phyloP scores from a whole-genome alignment of 1,139 yeast genomes.

The Yamadazyma kanchanaburiensis region DNA sequence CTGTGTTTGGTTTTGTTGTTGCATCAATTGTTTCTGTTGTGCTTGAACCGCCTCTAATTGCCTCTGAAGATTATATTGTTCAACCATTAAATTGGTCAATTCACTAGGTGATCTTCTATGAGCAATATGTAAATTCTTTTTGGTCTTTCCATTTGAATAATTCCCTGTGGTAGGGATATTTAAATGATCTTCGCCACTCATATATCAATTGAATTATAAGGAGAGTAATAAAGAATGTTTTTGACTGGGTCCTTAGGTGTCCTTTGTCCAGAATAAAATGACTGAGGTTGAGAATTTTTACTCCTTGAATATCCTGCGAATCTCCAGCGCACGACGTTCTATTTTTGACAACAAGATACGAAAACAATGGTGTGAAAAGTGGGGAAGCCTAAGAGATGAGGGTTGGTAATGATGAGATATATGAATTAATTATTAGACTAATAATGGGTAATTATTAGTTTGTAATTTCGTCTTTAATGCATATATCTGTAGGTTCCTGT shows the following conservation, averaged over 20 bases:
- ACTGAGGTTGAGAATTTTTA: slow-evolving; percentile 8
- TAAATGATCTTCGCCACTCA: slow-evolving; percentile 7
- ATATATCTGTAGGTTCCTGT: too few relatives aligned
- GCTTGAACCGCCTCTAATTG: slow-evolving; percentile 89
- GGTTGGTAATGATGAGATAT: too few relatives aligned
- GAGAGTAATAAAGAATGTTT: too few relatives aligned
- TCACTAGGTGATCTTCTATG: slow-evolving; percentile 94
- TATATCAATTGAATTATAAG: too few relatives aligned
- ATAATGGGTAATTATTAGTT: too few relatives aligned
- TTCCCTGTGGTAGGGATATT: slow-evolving; percentile 8
- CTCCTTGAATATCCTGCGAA: slow-evolving; percentile 2
- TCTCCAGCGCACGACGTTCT: slow-evolving; percentile 2
- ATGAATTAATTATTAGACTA: too few relatives aligned
- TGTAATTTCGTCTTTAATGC: too few relatives aligned
- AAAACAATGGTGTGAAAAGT: too few relatives aligned
- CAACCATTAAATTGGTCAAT: slow-evolving; percentile 90
- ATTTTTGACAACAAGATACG: too few relatives aligned
- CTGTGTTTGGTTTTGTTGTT: slow-evolving; percentile 53
- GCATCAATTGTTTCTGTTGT: slow-evolving; percentile 83
- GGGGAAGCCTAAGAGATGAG: too few relatives aligned
- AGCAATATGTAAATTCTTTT: slow-evolving; percentile 70
- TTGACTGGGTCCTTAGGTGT: neutral
- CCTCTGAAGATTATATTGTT: slow-evolving; percentile 88
- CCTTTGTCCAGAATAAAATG: slow-evolving; percentile 3
- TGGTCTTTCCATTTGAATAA: slow-evolving; percentile 5